These are phyloP conservation scores for Colletotrichum incanum DNA, from an alignment of 2,329 filamentous ascomycete genomes.

Conservation along the genomic window DNA sequence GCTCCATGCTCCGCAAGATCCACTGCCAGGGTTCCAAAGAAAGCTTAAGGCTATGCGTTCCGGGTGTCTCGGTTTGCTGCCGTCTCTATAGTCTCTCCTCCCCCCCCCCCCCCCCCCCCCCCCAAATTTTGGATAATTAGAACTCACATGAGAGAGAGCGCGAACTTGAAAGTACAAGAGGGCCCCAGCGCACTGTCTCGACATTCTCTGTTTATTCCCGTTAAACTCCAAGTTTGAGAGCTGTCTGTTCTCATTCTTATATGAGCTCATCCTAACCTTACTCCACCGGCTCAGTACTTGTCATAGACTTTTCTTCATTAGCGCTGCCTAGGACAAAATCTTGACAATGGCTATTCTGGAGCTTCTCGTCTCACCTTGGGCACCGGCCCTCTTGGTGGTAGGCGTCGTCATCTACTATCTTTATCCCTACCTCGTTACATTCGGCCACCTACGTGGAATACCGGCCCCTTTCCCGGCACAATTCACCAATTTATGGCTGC, in stretches of 20 bases:
- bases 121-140: neutral
- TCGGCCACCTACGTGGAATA: constrained; percentile 65
- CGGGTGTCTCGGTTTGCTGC: constrained; percentile 21
- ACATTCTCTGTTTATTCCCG: constrained; percentile 9
- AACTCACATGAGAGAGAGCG: neutral
- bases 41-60: constrained; percentile 24
- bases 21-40: constrained; percentile 24
- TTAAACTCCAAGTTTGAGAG: neutral
- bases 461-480: constrained; percentile 75
- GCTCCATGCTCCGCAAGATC: constrained; percentile 30
- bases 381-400: constrained; percentile 26
- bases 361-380: constrained; percentile 40
- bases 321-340: neutral
- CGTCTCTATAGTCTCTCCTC: neutral
- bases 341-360: constrained; percentile 33
- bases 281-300: neutral
- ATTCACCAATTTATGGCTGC: constrained; percentile 86
- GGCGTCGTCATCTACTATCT: constrained; percentile 49
- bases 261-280: neutral
- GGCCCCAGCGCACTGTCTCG: constrained; percentile 7
- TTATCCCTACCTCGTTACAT: constrained; percentile 73
- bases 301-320: neutral
- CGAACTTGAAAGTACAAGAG: constrained; percentile 14
- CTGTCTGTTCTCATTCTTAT: neutral
- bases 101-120: too few relatives aligned